These are phyloP conservation scores for Cucurbita maxima DNA, from an alignment of 306 rosid species.

Conservation along the genomic window DNA sequence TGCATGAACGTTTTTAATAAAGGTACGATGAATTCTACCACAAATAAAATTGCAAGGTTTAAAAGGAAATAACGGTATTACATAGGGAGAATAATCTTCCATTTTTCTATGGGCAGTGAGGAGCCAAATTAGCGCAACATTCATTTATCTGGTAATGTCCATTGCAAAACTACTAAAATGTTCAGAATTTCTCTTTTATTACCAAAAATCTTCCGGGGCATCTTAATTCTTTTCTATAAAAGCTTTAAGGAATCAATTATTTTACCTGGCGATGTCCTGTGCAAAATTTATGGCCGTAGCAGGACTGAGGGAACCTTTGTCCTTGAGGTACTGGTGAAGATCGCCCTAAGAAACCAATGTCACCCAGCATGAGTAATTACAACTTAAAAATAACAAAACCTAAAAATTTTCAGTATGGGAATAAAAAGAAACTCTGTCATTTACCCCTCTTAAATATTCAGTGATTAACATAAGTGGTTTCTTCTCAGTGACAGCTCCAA, in stretches of 20 bases:
- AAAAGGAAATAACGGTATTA: not conserved
- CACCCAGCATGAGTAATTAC: not conserved
- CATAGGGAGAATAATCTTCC: not conserved
- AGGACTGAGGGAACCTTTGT: constrained; percentile 61
- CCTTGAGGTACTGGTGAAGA: constrained; percentile 88
- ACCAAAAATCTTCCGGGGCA: not conserved
- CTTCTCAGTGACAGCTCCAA: constrained; percentile 96
- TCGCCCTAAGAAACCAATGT: constrained; percentile 52
- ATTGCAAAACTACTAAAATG: not conserved
- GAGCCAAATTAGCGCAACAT: not conserved
- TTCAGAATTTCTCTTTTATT: not conserved
- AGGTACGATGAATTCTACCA: not conserved
- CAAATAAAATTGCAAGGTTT: not conserved
- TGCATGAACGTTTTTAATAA: not conserved
- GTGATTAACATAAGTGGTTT: constrained; percentile 92
- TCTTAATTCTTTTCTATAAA: not conserved
- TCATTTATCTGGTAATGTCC: not conserved
- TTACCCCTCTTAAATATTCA: constrained; percentile 94
- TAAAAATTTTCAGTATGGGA: not conserved
- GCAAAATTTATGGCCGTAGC: constrained; percentile 61
- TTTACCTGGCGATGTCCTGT: constrained; percentile 72
- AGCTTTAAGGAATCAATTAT: not conserved
- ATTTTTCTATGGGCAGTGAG: not conserved
- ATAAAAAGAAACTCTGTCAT: not conserved
- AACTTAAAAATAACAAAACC: not conserved